These are phyloP conservation scores for Pouteria glomerata DNA, from an alignment of 148 eudicot genomes.

Conservation along the genomic window DNA sequence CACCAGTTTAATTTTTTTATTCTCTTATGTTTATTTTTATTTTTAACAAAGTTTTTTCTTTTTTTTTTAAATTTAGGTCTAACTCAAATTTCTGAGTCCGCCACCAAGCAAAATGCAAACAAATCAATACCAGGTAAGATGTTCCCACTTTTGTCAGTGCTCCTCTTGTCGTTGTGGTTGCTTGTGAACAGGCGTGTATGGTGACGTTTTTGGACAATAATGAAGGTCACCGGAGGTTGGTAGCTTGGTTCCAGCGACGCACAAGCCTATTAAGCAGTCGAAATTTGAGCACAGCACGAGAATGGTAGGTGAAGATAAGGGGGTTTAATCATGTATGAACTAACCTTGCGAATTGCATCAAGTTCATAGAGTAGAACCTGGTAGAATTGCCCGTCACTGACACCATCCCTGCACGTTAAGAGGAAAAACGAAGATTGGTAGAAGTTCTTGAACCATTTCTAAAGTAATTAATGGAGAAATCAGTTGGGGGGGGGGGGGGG, in stretches of 20 bases:
- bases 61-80: no score
- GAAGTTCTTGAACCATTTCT: neutral
- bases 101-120: neutral
- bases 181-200: conserved; percentile 78
- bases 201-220: conserved; percentile 92
- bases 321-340: neutral
- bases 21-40: no score
- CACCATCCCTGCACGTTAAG: conserved; percentile 65
- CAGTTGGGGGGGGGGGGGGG: neutral
- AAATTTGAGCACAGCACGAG: neutral
- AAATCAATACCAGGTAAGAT: conserved; percentile 62
- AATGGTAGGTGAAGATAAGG: neutral
- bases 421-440: neutral
- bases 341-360: conserved; percentile 95
- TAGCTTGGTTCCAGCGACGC: conserved; percentile 78
- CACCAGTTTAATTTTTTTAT: no score
- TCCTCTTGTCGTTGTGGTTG: conserved; percentile 63
- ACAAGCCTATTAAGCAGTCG: conserved; percentile 56
- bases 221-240: conserved; percentile 86
- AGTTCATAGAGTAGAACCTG: conserved; percentile 83
- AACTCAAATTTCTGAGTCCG: neutral
- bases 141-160: conserved; percentile 80
- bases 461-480: neutral
- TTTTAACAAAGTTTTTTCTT: no score
- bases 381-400: conserved; percentile 92